Base-by-base conservation (phyloP, 2,329 filamentous ascomycete species). In the Septoria linicola region DNA sequence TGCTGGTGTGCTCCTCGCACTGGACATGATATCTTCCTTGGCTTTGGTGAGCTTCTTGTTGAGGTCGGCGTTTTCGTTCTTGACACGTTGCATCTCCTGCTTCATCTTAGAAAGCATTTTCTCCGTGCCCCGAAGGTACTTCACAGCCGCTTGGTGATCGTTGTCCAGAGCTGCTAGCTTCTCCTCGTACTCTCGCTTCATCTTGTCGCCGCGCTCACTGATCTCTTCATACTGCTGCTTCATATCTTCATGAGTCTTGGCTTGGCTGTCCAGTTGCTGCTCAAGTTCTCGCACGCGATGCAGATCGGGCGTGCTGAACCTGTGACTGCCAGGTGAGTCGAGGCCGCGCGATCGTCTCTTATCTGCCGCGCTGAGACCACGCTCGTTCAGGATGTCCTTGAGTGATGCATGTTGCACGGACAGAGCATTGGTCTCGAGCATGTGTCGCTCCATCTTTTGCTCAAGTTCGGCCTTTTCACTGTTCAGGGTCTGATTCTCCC, bases 101-200 rank as follows among this genome's bases (percentile, higher is more conserved):
- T 97, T 97, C 79, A 99, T 92, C 70, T 95, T 92, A 72, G 93
- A 91, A 41, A 99, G 81, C 90, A 99, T 96, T 80, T 96, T 97
- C 72, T 99, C 93, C 1, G 93, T 97, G 52, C 93, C 93, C 72
- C 96, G 95, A 61, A 99, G 89, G 66, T 99, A 99, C 71, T 96
- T 93, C 42, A 97, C 91, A 13, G 93, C 92, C 35, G 93, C 96
- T 70, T 96, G 90, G 68, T 99, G 96, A 69, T 99, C 93, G 67
- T 91, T 95, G 72, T 97, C 91, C 25, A 99, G 82, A 67, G 96
- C 91, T 53, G 89, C 82, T 45, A 99, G 79, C 70, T 96, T 96
- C 68, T 96, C 91, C 56, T 91, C 87, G 73, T 95, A 97, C 40
- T 88, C 82, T 49, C 83, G 80, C 68, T 95, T 92, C n/a, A 89